Evolutionary conservation across 169 alveolate genomes (phyloP).

Genomic region (Pseudocohnilembus persalinus): DNA sequence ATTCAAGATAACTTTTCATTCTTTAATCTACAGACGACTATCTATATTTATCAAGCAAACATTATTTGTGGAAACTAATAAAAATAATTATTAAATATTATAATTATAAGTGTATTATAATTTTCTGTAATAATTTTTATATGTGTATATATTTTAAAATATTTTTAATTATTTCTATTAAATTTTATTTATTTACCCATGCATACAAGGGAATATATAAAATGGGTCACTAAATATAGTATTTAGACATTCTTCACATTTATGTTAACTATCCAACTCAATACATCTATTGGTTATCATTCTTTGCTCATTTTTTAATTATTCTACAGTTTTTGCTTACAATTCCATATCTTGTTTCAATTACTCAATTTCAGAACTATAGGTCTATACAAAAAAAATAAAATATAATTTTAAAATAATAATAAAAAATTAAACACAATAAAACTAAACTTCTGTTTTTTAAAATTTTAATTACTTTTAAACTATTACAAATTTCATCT

Average conservation of each 20-base stretch:
- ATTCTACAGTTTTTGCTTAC: conserved; percentile 67
- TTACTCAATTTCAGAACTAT: conserved; percentile 56
- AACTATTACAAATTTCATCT: conserved; percentile 62
- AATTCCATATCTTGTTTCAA: conserved; percentile 54
- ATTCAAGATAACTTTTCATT: conserved; percentile 23
- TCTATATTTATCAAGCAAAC: conserved; percentile 29
- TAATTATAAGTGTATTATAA: no score
- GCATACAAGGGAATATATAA: conserved; percentile 76
- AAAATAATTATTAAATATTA: no score
- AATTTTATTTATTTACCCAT: conserved; percentile 69
- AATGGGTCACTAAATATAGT: conserved; percentile 56
- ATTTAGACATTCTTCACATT: conserved; percentile 63
- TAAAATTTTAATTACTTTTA: conserved; percentile 26
- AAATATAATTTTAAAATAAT: no score
- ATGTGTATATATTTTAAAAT: no score
- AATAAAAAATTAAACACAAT: no score
- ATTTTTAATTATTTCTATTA: background rate
- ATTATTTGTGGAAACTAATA: conserved; percentile 12
- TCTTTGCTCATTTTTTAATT: conserved; percentile 57
- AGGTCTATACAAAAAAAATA: conserved; percentile 18
- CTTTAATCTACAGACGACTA: conserved; percentile 6
- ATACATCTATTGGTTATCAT: conserved; percentile 63
- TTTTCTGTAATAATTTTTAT: no score
- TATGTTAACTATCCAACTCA: conserved; percentile 48
- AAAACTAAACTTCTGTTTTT: no score